Conservation (phyloP, 768 basidiomycete species). For the Boletus pseudo-olivaceus region DNA sequence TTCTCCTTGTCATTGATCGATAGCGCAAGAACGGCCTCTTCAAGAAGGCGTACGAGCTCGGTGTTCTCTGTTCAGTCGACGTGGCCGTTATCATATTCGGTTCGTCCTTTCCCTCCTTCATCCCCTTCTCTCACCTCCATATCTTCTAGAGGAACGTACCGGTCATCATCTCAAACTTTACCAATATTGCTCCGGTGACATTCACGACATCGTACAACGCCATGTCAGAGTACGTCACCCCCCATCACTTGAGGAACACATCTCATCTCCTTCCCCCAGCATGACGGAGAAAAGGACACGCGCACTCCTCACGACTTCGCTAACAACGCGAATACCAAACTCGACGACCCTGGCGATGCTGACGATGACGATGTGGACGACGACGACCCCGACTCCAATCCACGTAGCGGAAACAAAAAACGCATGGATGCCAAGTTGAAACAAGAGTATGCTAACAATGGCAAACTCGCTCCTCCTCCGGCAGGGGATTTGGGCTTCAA, state of each 20-base stretch:
- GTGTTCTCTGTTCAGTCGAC: slow-evolving; percentile 86
- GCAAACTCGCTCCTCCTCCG: slow-evolving; percentile 17
- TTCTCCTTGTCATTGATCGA: slow-evolving; percentile 16
- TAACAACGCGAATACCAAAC: slow-evolving; percentile 33
- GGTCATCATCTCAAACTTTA: slow-evolving; percentile 80
- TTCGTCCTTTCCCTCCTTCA: slow-evolving; percentile 32
- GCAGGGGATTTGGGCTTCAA: slow-evolving; percentile 20
- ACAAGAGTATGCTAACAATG: slow-evolving; percentile 22
- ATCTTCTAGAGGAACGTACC: slow-evolving; percentile 61
- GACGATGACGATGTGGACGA: slow-evolving; percentile 37
- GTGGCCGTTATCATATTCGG: slow-evolving; percentile 88
- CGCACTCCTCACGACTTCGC: slow-evolving; percentile 49
- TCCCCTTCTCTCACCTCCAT: not conserved
- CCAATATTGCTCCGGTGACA: slow-evolving; percentile 75
- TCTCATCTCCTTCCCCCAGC: slow-evolving; percentile 30
- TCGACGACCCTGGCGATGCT: slow-evolving; percentile 38
- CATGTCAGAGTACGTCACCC: slow-evolving; percentile 48
- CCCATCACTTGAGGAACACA: slow-evolving; percentile 1
- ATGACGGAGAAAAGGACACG: slow-evolving; percentile 49
- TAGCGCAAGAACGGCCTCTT: slow-evolving; percentile 89
- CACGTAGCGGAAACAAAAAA: slow-evolving; percentile 20
- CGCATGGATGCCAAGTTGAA: slow-evolving; percentile 28
- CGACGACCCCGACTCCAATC: slow-evolving; percentile 28
- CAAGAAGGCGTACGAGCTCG: slow-evolving; percentile 89
- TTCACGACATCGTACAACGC: slow-evolving; percentile 65